A percentile compares a stretch with the other conserved stretches of the same genome.
Conservation (phyloP, 2,329 filamentous ascomycete genomes). For the Dactylellina cionopaga region DNA sequence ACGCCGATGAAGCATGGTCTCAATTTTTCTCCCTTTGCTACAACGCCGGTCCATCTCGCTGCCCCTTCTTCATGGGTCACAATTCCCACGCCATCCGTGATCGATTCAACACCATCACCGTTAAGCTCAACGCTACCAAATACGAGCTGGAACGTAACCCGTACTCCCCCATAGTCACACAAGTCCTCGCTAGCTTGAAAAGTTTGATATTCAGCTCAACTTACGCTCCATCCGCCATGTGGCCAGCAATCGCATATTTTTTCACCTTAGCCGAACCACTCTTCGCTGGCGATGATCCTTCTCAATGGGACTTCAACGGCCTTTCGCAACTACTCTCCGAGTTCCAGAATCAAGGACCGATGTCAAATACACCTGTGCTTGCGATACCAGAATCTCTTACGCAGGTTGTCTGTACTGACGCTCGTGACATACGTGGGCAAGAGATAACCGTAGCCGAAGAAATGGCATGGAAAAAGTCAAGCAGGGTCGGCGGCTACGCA, state of each 20-base stretch:
- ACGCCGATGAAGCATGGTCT: slow-evolving; percentile 42
- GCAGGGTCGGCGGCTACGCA: slow-evolving; percentile 15
- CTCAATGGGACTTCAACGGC: too few relatives aligned
- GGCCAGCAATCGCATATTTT: background rate
- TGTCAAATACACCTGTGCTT: background rate
- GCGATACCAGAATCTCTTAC: slow-evolving; percentile 16
- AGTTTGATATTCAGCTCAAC: background rate
- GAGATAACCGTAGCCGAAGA: slow-evolving; percentile 11
- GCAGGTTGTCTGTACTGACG: slow-evolving; percentile 33
- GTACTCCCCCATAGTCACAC: background rate
- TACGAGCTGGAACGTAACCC: slow-evolving; percentile 20
- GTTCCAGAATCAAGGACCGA: background rate
- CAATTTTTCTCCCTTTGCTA: slow-evolving; percentile 25
- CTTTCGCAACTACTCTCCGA: too few relatives aligned
- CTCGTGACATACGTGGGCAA: slow-evolving; percentile 14
- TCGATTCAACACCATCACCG: slow-evolving; percentile 31
- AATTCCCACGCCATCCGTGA: slow-evolving; percentile 10
- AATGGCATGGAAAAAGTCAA: slow-evolving; percentile 15
- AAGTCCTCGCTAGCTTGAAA: slow-evolving; percentile 2
- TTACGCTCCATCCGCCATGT: slow-evolving; percentile 7
- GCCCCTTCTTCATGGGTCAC: slow-evolving; percentile 29
- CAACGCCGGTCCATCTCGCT: slow-evolving; percentile 18
- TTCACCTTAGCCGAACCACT: background rate
- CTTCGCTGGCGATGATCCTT: background rate
- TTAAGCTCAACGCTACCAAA: slow-evolving; percentile 33